Percentiles rank a stretch among this genome's conserved stretches.
Conservation (phyloP, 208 protist genomes). For the Endotrypanum monterogeii region DNA sequence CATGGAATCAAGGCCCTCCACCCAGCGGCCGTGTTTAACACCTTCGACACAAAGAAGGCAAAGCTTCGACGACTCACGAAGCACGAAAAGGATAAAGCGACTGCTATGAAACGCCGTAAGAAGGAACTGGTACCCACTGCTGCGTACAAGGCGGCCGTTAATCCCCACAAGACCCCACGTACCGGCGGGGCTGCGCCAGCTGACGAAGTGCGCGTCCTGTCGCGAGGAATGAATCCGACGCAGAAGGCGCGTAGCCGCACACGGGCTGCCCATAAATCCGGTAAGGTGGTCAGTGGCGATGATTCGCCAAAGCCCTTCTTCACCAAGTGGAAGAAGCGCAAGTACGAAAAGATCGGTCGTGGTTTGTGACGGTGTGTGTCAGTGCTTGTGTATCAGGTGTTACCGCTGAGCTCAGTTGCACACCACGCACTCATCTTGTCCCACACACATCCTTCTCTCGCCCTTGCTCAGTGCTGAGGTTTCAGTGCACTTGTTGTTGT, state of each 20-base stretch:
- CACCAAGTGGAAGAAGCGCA: conserved; percentile 69
- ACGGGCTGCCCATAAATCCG: conserved; percentile 30
- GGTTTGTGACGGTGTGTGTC: conserved; percentile 40
- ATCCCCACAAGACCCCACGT: conserved; percentile 80
- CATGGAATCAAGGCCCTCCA: conserved; percentile 76
- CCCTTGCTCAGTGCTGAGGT: no score
- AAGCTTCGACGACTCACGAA: conserved; percentile 76
- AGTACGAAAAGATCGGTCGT: conserved; percentile 66
- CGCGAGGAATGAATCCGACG: conserved; percentile 40
- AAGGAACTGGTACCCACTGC: conserved; percentile 74
- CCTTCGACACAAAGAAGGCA: conserved; percentile 73
- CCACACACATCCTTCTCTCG: no score
- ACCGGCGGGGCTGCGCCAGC: conserved; percentile 44
- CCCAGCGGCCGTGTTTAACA: conserved; percentile 74
- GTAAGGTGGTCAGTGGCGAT: conserved; percentile 5
- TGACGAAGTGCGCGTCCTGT: conserved; percentile 66
- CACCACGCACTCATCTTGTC: not conserved
- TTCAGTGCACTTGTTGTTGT: no score
- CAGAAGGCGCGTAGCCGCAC: conserved; percentile 28
- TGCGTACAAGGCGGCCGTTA: conserved; percentile 70
- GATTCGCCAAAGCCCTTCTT: conserved; percentile 35
- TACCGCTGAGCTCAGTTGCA: no score
- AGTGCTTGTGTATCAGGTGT: not conserved
- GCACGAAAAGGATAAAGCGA: conserved; percentile 64
- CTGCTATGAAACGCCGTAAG: conserved; percentile 49